phyloP scores from a whole-genome alignment of 257 asterid genomes.

The Solanum pennellii region DNA sequence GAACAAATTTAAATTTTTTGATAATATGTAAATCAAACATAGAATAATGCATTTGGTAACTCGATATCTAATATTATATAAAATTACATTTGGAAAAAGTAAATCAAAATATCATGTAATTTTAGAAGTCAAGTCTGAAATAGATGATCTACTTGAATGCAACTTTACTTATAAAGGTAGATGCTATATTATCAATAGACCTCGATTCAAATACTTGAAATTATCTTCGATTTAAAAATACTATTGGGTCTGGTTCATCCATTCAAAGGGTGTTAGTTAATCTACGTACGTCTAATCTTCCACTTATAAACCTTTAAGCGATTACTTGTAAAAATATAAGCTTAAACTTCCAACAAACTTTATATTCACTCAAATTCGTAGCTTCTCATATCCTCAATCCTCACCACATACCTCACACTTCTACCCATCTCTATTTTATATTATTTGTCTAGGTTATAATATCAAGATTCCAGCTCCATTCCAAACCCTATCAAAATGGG shows the following conservation, averaged over 20 bases:
- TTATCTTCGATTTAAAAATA: not conserved
- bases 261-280: not conserved
- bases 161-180: not conserved
- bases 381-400: not conserved
- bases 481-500: not conserved
- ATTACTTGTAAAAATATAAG: not conserved
- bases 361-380: not conserved
- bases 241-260: not conserved
- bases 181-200: not conserved
- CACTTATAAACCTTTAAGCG: not conserved
- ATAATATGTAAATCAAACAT: not conserved
- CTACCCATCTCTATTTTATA: not conserved
- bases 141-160: accelerated
- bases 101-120: not conserved
- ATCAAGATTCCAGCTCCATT: not conserved
- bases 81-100: not conserved
- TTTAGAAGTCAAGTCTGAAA: not conserved
- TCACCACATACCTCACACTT: not conserved
- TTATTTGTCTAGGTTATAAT: not conserved
- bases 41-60: not conserved
- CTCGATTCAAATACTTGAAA: not conserved
- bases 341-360: not conserved
- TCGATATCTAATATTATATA: not conserved
- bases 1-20: no score
- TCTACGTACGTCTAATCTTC: not conserved